These are phyloP conservation scores for Pyrenopolyporus hunteri DNA, from an alignment of 495 filamentous ascomycete species.

Conservation along the genomic window DNA sequence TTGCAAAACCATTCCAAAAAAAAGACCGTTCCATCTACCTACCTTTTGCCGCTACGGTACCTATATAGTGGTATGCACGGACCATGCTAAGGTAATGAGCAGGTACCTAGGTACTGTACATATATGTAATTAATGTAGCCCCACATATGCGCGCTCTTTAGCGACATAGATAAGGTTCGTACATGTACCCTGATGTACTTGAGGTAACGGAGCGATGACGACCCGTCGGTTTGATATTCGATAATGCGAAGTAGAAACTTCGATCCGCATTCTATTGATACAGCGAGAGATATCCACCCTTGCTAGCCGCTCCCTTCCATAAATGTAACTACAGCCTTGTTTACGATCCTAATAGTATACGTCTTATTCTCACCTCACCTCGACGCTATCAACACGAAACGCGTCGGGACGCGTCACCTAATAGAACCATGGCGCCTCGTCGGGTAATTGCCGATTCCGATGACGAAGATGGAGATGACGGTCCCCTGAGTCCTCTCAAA, in stretches of 20 bases:
- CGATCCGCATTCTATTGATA: background rate
- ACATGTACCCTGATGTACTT: background rate
- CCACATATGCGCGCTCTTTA: conserved; percentile 28
- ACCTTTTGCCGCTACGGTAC: too few relatives aligned
- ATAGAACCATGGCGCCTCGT: conserved; percentile 30
- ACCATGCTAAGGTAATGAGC: too few relatives aligned
- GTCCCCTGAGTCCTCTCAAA: conserved; percentile 11
- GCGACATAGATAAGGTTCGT: background rate
- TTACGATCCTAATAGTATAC: background rate
- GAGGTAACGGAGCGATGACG: background rate
- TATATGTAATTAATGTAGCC: background rate
- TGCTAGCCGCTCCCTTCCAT: background rate
- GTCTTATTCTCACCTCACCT: background rate
- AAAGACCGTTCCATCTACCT: too few relatives aligned
- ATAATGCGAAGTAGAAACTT: background rate
- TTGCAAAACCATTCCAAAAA: too few relatives aligned
- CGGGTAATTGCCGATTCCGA: conserved; percentile 42
- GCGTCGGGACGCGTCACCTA: conserved; percentile 28
- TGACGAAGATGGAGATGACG: conserved; percentile 40
- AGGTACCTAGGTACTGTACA: too few relatives aligned
- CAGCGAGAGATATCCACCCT: background rate
- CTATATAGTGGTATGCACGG: too few relatives aligned
- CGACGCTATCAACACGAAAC: background rate
- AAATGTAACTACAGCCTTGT: background rate
- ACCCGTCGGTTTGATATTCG: background rate